phyloP scores from a whole-genome alignment of 257 asterid genomes.

The Knoxia roxburghii region DNA sequence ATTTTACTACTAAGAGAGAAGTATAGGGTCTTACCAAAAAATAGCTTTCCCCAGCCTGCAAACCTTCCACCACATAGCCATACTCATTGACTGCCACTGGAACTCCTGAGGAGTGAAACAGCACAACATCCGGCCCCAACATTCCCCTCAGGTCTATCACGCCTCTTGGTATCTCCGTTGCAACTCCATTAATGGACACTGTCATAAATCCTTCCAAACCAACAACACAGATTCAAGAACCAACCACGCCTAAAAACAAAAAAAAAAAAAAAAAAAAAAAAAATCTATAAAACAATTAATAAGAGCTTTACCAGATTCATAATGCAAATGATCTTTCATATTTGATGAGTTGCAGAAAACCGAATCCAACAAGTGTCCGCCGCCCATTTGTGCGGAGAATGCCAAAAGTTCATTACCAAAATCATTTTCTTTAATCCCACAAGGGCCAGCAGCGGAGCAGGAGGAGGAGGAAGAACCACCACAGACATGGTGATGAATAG shows the following conservation, averaged over 20 bases:
- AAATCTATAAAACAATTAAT: neutral
- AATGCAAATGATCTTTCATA: constrained; percentile 21
- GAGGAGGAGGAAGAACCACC: constrained; percentile 29
- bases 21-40: constrained; percentile 64
- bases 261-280: neutral
- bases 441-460: neutral
- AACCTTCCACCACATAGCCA: constrained; percentile 47
- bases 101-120: constrained; percentile 60
- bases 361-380: constrained; percentile 28
- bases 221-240: neutral
- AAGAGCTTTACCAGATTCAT: constrained; percentile 31
- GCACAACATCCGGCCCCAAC: constrained; percentile 43
- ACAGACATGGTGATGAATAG: constrained; percentile 7
- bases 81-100: constrained; percentile 48
- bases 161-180: constrained; percentile 55
- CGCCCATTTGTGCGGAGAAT: constrained; percentile 24
- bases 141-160: constrained; percentile 40
- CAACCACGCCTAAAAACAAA: neutral
- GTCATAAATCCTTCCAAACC: constrained; percentile 57
- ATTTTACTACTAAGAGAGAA: too few species aligned
- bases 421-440: constrained; percentile 21
- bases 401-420: constrained; percentile 14
- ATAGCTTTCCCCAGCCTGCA: constrained; percentile 75
- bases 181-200: constrained; percentile 67
- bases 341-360: constrained; percentile 20